phyloP scores from a whole-genome alignment of 352 stramenopile genomes.

The Phytopythium oedochilum region DNA sequence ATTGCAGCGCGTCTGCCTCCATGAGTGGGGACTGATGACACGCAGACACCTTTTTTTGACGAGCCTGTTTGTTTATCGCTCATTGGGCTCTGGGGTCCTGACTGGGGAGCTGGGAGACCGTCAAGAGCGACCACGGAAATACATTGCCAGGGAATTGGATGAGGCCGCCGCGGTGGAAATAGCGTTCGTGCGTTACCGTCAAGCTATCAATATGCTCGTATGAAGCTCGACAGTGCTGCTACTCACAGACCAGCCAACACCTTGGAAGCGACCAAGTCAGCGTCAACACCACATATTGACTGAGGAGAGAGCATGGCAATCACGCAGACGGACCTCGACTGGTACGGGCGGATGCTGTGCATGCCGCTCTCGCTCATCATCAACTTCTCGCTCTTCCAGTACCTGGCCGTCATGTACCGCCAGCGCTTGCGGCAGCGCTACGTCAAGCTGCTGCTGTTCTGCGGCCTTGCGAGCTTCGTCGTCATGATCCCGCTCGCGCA shows the following conservation, averaged over 20 bases:
- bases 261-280: background rate
- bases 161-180: no score
- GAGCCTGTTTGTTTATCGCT: background rate
- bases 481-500: background rate
- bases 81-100: no score
- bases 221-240: no score
- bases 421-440: background rate
- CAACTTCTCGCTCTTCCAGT: slow-evolving; percentile 31
- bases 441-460: slow-evolving; percentile 3
- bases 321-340: background rate
- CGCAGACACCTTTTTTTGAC: no score
- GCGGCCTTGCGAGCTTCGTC: background rate
- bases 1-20: no score
- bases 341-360: background rate
- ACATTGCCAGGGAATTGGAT: background rate
- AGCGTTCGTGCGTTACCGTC: background rate
- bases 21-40: no score
- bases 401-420: slow-evolving; percentile 7
- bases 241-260: no score
- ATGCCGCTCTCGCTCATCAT: slow-evolving; percentile 8
- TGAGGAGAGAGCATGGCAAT: background rate
- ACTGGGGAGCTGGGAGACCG: no score
- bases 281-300: background rate
- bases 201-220: background rate
- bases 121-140: no score